A percentile compares a stretch with the other conserved stretches of the same genome.
These are phyloP conservation scores for Fusarium tjaetaba DNA, from an alignment of 2,329 filamentous ascomycete genomes.

Conservation along the genomic window DNA sequence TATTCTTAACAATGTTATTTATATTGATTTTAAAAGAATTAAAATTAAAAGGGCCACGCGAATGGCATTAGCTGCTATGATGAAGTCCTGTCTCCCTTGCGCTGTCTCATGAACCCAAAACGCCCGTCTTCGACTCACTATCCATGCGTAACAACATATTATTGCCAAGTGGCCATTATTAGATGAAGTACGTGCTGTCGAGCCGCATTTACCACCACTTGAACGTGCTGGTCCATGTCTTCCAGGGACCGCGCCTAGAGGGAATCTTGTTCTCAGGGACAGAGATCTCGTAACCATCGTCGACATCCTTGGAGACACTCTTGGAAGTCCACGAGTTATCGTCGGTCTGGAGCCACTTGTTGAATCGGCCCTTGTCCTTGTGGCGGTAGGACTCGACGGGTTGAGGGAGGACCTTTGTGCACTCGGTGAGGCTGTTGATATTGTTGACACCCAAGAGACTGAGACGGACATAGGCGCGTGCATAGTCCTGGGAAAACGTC, in stretches of 20 bases:
- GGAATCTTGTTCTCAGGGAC: conserved; percentile 38
- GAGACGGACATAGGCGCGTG: conserved; percentile 63
- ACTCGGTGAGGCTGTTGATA: conserved; percentile 65
- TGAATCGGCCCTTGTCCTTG: conserved; percentile 35
- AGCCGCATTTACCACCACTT: conserved; percentile 30
- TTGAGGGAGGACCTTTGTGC: conserved; percentile 61
- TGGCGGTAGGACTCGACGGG: conserved; percentile 26
- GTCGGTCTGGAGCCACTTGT: conserved; percentile 44
- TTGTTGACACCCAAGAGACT: conserved; percentile 66
- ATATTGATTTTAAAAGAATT: background rate
- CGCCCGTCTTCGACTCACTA: conserved; percentile 4
- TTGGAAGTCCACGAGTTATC: conserved; percentile 42
- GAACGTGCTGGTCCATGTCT: conserved; percentile 13
- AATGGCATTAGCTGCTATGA: conserved; percentile 1
- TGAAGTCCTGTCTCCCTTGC: conserved; percentile 11
- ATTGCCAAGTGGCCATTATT: background rate
- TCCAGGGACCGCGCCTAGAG: conserved; percentile 23
- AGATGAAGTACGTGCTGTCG: background rate
- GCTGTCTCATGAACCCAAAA: conserved; percentile 13
- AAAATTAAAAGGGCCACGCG: conserved; percentile 8
- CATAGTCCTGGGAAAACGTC: conserved; percentile 54
- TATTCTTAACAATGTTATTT: too few species aligned
- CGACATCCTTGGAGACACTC: conserved; percentile 38
- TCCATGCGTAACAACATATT: background rate
- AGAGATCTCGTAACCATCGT: conserved; percentile 38